Conservation (phyloP, 768 basidiomycete genomes). For the Cystofilobasidium ferigula region DNA sequence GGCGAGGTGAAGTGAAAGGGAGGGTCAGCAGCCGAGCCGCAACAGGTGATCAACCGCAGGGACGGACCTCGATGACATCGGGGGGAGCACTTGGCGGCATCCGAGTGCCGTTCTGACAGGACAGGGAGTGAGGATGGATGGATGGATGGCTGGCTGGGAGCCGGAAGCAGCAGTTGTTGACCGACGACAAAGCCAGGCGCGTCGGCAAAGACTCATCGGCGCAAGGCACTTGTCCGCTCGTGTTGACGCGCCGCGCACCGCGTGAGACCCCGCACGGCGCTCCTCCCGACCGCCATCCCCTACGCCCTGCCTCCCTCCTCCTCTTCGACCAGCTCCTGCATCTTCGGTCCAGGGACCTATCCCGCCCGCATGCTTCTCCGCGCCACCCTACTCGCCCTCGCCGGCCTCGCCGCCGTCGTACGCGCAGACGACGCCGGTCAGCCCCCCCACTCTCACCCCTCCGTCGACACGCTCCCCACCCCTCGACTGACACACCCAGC, state of each 20-base stretch:
- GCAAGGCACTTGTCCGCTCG: no score
- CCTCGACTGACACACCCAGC: neutral
- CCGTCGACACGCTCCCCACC: neutral
- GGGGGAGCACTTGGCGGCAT: neutral
- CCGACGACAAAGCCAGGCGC: neutral
- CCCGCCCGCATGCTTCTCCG: neutral
- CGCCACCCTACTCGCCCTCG: neutral
- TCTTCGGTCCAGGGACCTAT: neutral
- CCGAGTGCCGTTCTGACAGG: neutral
- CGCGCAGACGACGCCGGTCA: neutral
- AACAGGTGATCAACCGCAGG: neutral
- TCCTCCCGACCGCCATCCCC: no score
- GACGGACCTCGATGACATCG: neutral
- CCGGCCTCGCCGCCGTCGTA: neutral
- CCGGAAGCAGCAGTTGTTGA: no score
- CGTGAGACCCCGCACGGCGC: no score
- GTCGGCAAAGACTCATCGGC: neutral
- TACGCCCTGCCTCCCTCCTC: neutral
- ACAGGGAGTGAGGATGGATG: neutral
- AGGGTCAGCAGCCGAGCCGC: neutral
- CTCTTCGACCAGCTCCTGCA: neutral
- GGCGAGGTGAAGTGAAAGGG: neutral
- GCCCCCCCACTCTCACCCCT: neutral
- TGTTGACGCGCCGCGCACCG: no score
- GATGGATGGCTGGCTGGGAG: no score